Conservation (phyloP, 164 flowering plant genomes). For the Brasenia schreberi region DNA sequence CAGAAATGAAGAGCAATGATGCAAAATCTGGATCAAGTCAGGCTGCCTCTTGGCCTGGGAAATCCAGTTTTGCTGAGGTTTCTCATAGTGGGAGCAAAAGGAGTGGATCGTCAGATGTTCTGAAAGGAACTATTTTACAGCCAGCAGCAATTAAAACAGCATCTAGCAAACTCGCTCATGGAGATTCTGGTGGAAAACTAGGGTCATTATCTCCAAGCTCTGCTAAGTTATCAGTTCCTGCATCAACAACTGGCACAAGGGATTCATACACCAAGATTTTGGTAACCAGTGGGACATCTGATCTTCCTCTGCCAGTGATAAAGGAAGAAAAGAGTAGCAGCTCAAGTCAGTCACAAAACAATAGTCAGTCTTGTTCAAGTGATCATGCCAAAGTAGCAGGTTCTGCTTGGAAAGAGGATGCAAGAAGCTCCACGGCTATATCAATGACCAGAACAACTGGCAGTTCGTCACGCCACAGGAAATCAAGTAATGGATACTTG, state of each 20-base stretch:
- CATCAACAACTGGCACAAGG: slow-evolving; percentile 18
- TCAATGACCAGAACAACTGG: slow-evolving; percentile 37
- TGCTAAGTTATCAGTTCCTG: slow-evolving; percentile 27
- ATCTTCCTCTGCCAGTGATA: slow-evolving; percentile 16
- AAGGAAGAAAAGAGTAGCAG: slow-evolving; percentile 55
- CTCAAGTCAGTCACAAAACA: slow-evolving; percentile 80
- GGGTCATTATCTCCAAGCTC: slow-evolving; percentile 35
- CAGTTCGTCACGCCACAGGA: slow-evolving; percentile 44
- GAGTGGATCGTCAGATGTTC: slow-evolving; percentile 27
- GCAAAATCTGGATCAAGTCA: slow-evolving; percentile 58
- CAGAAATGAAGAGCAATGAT: slow-evolving; percentile 76
- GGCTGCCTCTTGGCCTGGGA: slow-evolving; percentile 51
- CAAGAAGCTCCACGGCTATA: slow-evolving; percentile 54
- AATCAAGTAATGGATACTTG: slow-evolving; percentile 38
- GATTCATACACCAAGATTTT: slow-evolving; percentile 16
- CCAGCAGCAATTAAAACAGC: slow-evolving; percentile 14
- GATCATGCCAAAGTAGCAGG: slow-evolving; percentile 41
- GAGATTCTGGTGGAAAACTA: slow-evolving; percentile 34
- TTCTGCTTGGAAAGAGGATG: slow-evolving; percentile 56
- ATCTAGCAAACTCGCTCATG: slow-evolving; percentile 29
- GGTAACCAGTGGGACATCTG: slow-evolving; percentile 12
- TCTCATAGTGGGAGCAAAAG: slow-evolving; percentile 46
- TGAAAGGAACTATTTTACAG: slow-evolving; percentile 41
- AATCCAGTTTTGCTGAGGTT: slow-evolving; percentile 37
- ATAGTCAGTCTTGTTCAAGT: slow-evolving; percentile 67